phyloP scores from a whole-genome alignment of 176 grass and related monocot species.

The Alopecurus myosuroides region DNA sequence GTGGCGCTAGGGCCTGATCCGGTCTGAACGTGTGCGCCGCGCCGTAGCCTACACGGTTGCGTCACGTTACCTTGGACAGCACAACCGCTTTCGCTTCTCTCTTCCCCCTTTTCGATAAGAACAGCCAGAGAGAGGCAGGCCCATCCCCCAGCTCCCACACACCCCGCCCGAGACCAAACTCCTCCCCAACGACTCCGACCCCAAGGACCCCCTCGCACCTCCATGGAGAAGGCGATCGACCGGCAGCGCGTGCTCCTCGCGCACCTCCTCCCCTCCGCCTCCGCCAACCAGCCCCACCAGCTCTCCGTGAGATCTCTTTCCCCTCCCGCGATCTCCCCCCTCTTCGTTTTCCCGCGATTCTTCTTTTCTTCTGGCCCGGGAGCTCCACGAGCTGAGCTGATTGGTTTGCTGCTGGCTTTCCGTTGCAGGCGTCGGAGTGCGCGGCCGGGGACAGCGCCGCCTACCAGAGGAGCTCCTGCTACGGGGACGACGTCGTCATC shows the following conservation, averaged over 20 bases:
- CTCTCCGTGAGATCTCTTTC: not conserved
- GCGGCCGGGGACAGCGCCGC: conserved; percentile 92
- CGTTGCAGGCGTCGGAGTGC: conserved; percentile 62
- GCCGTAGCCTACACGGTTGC: not conserved
- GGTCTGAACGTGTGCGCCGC: not conserved
- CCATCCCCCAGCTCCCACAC: not conserved
- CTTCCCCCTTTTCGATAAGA: not conserved
- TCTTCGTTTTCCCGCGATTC: not conserved
- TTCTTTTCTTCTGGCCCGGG: not conserved
- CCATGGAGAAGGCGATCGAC: conserved; percentile 92
- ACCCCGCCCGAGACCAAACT: not conserved
- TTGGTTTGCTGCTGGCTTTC: not conserved
- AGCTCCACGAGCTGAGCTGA: not conserved
- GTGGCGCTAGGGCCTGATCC: not conserved
- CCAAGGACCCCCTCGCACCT: no score
- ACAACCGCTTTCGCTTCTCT: not conserved
- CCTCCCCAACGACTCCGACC: not conserved
- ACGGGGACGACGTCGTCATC: conserved; percentile 82
- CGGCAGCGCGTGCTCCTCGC: conserved; percentile 80
- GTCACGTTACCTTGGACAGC: not conserved
- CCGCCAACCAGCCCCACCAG: not conserved
- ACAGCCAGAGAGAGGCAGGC: not conserved
- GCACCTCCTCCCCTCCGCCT: conserved; percentile 62
- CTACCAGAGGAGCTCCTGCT: conserved; percentile 67
- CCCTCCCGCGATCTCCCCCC: conserved; percentile 19